A percentile compares a stretch with the other conserved stretches of the same genome.
Evolutionary conservation across 116 monocot species (phyloP).

Genomic region (Iris pallida): DNA sequence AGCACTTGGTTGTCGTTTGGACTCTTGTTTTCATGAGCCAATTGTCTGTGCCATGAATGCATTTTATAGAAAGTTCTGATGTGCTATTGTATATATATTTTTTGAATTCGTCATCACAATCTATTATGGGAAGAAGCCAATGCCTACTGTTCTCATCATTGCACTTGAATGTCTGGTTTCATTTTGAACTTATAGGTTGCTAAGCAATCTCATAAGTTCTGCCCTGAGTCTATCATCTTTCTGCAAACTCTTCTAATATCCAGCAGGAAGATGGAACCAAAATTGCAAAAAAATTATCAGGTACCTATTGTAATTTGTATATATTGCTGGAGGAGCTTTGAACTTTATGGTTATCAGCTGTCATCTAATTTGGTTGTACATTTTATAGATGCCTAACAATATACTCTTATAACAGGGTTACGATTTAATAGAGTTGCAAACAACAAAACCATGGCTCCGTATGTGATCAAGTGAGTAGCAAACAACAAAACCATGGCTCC

Average conservation of each 20-base stretch:
- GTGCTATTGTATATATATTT: not conserved
- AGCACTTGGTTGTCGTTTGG: no score
- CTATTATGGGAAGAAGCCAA: not conserved
- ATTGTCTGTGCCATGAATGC: no score
- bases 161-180: not conserved
- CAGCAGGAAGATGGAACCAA: slow-evolving; percentile 30
- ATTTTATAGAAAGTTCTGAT: no score
- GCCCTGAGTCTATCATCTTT: slow-evolving; percentile 70
- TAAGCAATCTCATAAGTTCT: slow-evolving; percentile 81
- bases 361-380: not conserved
- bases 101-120: not conserved
- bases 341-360: not conserved
- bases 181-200: slow-evolving; percentile 34
- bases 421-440: slow-evolving; percentile 44
- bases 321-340: slow-evolving; percentile 4
- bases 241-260: slow-evolving; percentile 58
- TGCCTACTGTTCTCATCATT: not conserved
- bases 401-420: slow-evolving; percentile 13
- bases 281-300: slow-evolving; percentile 33
- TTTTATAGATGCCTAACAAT: not conserved
- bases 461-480: slow-evolving; percentile 38
- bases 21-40: no score
- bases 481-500: no score
- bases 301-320: slow-evolving; percentile 22
- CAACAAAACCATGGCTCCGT: slow-evolving; percentile 56